Base-by-base conservation (phyloP, 345 rosid genomes). In the Citrus australasica region DNA sequence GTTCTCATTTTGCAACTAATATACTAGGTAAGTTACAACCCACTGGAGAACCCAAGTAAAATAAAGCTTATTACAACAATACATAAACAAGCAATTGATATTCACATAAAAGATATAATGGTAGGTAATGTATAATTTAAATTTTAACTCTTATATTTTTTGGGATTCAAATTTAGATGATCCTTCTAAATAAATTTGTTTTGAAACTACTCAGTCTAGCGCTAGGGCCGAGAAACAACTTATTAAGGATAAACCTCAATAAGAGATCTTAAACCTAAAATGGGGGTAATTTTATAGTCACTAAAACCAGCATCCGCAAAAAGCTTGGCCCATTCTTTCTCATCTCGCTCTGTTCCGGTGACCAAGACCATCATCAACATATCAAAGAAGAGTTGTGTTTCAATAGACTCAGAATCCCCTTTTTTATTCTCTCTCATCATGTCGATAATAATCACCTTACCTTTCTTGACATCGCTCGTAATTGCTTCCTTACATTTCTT, bases 241-340 rank as follows among this genome's bases (percentile, higher is more conserved):
- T 46, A 70, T 83, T 33, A 88, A 46, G 90, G 89, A 74, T 85
- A 85, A 72, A 88, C 85, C 82, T 88, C 89, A 75, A 90, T 88
- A 10, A 86, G 73, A 33, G 91, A 88, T 77, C 89, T 88, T 17
- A 86, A n/a, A 51, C 88, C 89, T 27, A 85, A 42, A 7, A 81
- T 9, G 2, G 88, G 85, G 3, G 64, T 76, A 22, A 88, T 81
- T 81, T 75, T 90, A 73, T 84, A 86, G 79, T 75, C 46, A 25
- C 64, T 68, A 64, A 86, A 86, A 32, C 89, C 88, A 38, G 89
- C 87, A 13, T 71, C 69, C 0, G 33, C 21, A 74, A 85, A 88
- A 24, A 88, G 84, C 9, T 53, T 76, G 10, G 75, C 82, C 91
- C 88, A 86, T 75, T 90, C 91, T 69, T 71, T 59, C 75, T 82